Evolutionary conservation across 2,329 filamentous ascomycete species (phyloP), one percentile per base, ranked within the genome.

Genomic region (Colletotrichum lupini): DNA sequence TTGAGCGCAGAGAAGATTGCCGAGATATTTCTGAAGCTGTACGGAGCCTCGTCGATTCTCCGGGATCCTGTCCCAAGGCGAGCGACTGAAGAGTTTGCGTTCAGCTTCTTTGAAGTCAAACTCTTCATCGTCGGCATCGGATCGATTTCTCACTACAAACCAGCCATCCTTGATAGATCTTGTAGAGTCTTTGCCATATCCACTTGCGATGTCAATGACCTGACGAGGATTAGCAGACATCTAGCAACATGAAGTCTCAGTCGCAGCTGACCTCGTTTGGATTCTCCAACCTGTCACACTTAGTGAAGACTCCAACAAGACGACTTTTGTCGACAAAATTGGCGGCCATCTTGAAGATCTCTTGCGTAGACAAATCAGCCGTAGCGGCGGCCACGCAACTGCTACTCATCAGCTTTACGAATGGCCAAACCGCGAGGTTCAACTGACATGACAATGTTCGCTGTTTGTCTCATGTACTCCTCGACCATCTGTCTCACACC

Each of bases 401-500:
- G 42, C 1, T 2, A 55, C 9, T 22, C 35, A 22, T 75, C 24
- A 72, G 49, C 14, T 3, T 49, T 9, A 8, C 5, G 12, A n/a
- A 9, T 11, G 7, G 3, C 19, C 12, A 9, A 24, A n/a, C 1
- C 0, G 0, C 4, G 4, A 35, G 1, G 2, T 19, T 5, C 1
- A 14, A 75, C 82, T 77, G 57, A 84, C 82, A 85, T 82, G 19
- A 85, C 79, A 24, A 84, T 81, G 37, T 82, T 84, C 35, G 81
- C 78, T 4, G 76, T 75, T 16, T 79, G 78, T 16, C 73, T 76
- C 80, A 84, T 83, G 52, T 84, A 84, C 12, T 80, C 75, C 3
- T 77, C 72, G 4, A 82, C 78, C 81, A 85, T 81, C 3, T 71
- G 74, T 19, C 77, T 75, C 1, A 83, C 78, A 0, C 78, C 78